phyloP scores from a whole-genome alignment of 2,329 filamentous ascomycete genomes.

The Alternaria gansuensis region DNA sequence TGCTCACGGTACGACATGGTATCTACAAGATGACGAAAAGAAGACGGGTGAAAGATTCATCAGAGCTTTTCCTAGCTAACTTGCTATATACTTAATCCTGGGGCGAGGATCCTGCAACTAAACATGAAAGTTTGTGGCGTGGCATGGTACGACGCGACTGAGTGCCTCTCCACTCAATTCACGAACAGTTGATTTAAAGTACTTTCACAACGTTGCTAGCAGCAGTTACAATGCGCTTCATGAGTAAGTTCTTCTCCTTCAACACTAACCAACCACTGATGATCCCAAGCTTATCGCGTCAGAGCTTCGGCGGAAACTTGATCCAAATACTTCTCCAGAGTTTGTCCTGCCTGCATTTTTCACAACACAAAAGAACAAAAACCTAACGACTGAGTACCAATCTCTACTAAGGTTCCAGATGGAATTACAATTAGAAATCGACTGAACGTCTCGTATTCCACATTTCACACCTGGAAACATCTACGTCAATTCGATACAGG shows the following conservation, averaged over 20 bases:
- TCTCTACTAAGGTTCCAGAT: not conserved
- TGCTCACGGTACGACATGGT: no score
- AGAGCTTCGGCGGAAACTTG: not conserved
- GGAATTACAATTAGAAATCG: not conserved
- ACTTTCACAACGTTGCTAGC: not conserved
- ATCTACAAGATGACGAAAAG: not conserved
- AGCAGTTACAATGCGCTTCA: not conserved
- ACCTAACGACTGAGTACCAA: not conserved
- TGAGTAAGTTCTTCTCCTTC: not conserved
- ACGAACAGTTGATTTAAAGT: not conserved
- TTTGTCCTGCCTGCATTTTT: not conserved
- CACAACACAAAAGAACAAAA: not conserved
- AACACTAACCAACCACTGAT: not conserved
- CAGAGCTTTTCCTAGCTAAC: not conserved
- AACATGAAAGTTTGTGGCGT: no score
- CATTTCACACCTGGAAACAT: slow-evolving; percentile 6
- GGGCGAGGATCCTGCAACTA: not conserved
- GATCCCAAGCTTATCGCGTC: not conserved
- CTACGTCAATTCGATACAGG: not conserved
- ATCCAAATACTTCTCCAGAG: not conserved
- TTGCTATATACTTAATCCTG: not conserved
- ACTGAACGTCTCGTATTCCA: not conserved
- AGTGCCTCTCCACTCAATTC: not conserved
- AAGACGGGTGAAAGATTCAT: not conserved
- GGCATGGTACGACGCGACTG: not conserved